Percentiles rank a stretch among this genome's conserved stretches.
phyloP scores from a whole-genome alignment of 768 basidiomycete genomes.

The Gloeopeniophorella convolvens region DNA sequence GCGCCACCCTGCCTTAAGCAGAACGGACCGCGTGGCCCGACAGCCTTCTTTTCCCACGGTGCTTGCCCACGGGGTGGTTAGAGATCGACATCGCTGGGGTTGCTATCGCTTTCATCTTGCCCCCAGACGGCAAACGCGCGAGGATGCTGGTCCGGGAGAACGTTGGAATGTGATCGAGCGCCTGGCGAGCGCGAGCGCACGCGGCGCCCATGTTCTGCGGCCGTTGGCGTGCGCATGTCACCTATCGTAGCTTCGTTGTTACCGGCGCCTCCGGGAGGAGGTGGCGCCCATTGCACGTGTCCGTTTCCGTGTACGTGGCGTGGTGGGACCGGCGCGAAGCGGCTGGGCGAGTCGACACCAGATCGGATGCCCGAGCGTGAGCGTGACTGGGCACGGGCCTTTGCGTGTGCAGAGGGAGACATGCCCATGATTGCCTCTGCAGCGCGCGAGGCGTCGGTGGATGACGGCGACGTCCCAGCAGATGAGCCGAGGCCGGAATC shows the following conservation, averaged over 20 bases:
- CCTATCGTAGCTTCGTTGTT: background rate
- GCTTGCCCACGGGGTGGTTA: conserved; percentile 20
- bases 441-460: conserved; percentile 9
- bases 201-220: conserved; percentile 21
- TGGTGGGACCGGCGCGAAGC: conserved; percentile 9
- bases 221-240: conserved; percentile 15
- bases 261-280: background rate
- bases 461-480: conserved; percentile 1
- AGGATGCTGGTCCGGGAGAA: conserved; percentile 31
- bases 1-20: background rate
- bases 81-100: conserved; percentile 64
- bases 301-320: conserved; percentile 6
- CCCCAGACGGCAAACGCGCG: conserved; percentile 82
- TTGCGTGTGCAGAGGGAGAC: conserved; percentile 6
- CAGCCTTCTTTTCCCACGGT: background rate
- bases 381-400: conserved; percentile 2
- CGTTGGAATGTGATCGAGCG: conserved; percentile 20
- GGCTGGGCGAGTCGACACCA: conserved; percentile 19
- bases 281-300: conserved; percentile 12
- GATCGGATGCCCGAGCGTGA: conserved; percentile 16
- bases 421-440: conserved; percentile 20
- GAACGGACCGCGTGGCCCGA: background rate
- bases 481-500: conserved; percentile 1
- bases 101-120: conserved; percentile 84
- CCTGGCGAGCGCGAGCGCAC: conserved; percentile 22